phyloP scores from a whole-genome alignment of 805 yeast genomes.

The Clavispora carvajalis region DNA sequence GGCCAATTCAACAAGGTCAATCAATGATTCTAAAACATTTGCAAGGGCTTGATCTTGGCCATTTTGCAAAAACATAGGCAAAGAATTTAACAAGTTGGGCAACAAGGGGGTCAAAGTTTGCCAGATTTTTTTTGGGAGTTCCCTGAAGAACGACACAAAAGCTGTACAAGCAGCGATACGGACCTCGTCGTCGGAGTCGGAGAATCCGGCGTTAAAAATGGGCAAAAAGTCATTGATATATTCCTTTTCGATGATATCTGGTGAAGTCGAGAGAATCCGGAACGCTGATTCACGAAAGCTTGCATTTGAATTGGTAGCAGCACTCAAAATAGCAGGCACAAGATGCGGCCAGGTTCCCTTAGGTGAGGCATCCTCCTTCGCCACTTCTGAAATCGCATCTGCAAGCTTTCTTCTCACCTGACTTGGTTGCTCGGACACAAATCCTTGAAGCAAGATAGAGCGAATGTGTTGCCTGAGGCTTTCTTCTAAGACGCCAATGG shows the following conservation, averaged over 20 bases:
- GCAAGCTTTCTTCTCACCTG: conserved; percentile 86
- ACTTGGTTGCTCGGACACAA: conserved; percentile 60
- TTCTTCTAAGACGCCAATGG: conserved; percentile 63
- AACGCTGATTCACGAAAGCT: conserved; percentile 85
- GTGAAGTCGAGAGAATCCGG: conserved; percentile 81
- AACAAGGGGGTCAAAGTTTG: conserved; percentile 67
- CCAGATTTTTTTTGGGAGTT: conserved; percentile 78
- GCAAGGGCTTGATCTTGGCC: conserved; percentile 81
- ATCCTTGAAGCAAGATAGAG: conserved; percentile 64
- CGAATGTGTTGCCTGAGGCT: conserved; percentile 61
- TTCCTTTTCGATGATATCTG: conserved; percentile 63
- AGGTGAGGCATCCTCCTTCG: conserved; percentile 55
- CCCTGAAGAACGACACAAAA: conserved; percentile 82
- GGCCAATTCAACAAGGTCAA: conserved; percentile 87
- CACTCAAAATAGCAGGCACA: conserved; percentile 67
- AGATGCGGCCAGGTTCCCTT: conserved; percentile 71
- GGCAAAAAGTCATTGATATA: conserved; percentile 55
- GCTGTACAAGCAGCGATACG: conserved; percentile 90
- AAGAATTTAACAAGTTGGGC: conserved; percentile 78
- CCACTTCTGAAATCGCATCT: conserved; percentile 91
- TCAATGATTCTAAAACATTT: conserved; percentile 80
- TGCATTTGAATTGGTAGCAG: conserved; percentile 50
- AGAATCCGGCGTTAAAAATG: conserved; percentile 75
- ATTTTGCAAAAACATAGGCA: conserved; percentile 75
- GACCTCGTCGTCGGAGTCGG: conserved; percentile 74